Percentiles rank a stretch among this genome's conserved stretches.
Evolutionary conservation across 805 yeast genomes (phyloP).

Genomic region (Phaffomyces thermotolerans): DNA sequence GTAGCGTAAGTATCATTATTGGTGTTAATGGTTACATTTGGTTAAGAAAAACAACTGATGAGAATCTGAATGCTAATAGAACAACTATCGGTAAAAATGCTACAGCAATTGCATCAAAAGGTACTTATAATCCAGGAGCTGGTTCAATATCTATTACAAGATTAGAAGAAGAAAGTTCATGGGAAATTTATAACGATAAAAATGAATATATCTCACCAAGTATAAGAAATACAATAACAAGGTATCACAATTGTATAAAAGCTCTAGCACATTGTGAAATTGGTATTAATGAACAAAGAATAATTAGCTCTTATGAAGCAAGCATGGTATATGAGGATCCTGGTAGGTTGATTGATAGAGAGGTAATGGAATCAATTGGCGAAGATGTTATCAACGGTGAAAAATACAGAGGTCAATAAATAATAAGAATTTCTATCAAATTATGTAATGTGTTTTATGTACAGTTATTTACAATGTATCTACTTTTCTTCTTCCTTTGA

Average conservation of each 20-base stretch:
- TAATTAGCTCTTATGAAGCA: conserved; percentile 81
- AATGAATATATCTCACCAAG: conserved; percentile 64
- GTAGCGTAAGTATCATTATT: conserved; percentile 81
- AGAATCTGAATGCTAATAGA: conserved; percentile 21
- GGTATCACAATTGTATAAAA: conserved; percentile 78
- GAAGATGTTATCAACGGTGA: conserved; percentile 63
- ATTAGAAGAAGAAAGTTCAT: conserved; percentile 84
- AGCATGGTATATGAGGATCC: conserved; percentile 68
- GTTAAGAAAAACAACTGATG: conserved; percentile 63
- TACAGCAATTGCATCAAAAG: conserved; percentile 22
- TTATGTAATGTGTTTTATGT: not conserved
- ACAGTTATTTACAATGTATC: conserved; percentile 3
- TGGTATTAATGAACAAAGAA: conserved; percentile 77
- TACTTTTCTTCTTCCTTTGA: not conserved
- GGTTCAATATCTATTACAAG: conserved; percentile 71
- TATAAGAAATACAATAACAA: conserved; percentile 64
- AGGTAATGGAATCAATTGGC: conserved; percentile 66
- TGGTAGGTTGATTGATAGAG: conserved; percentile 67
- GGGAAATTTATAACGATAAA: conserved; percentile 90
- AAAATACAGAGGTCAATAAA: conserved; percentile 57
- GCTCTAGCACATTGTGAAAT: conserved; percentile 80
- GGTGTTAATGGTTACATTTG: conserved; percentile 96
- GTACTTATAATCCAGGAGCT: conserved; percentile 45
- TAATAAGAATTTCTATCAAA: not conserved
- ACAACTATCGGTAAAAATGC: conserved; percentile 28